Conservation (phyloP, 805 yeast species). For the Torulaspora gathmanii region DNA sequence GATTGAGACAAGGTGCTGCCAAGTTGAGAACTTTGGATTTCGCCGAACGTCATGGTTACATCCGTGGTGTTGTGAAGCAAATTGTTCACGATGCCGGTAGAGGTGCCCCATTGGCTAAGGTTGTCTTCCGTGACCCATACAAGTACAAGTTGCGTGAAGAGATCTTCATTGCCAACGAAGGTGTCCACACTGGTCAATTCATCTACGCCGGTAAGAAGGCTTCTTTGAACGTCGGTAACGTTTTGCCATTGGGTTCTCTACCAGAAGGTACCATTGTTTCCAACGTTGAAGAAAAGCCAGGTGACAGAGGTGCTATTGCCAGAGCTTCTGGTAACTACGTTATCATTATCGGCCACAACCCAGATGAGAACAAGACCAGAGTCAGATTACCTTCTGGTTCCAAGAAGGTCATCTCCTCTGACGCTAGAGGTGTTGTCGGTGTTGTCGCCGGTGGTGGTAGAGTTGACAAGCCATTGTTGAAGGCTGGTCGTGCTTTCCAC, state of each 20-base stretch:
- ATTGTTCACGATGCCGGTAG: constrained; percentile 99
- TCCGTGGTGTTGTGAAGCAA: constrained; percentile 98
- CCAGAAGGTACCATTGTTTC: constrained; percentile 99
- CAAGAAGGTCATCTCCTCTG: constrained; percentile 91
- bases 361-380: constrained; percentile 98
- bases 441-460: constrained; percentile 99
- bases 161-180: constrained; percentile 98
- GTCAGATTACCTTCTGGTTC: constrained; percentile 99
- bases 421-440: constrained; percentile 99
- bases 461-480: constrained; percentile 98
- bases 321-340: constrained; percentile 99
- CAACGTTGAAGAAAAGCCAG: constrained; percentile 97
- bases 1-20: constrained; percentile 99
- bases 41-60: constrained; percentile 99
- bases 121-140: constrained; percentile 99
- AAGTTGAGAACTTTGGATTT: constrained; percentile 98
- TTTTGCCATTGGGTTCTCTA: constrained; percentile 91
- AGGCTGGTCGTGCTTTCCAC: constrained; percentile 99
- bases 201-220: constrained; percentile 99
- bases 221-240: constrained; percentile 93
- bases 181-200: constrained; percentile 99
- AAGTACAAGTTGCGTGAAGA: constrained; percentile 96
- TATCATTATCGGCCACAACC: constrained; percentile 98
- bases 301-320: constrained; percentile 99
- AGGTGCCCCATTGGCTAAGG: constrained; percentile 99